Base-by-base conservation (phyloP, 2,329 filamentous ascomycete species). In the Fusarium buharicum region DNA sequence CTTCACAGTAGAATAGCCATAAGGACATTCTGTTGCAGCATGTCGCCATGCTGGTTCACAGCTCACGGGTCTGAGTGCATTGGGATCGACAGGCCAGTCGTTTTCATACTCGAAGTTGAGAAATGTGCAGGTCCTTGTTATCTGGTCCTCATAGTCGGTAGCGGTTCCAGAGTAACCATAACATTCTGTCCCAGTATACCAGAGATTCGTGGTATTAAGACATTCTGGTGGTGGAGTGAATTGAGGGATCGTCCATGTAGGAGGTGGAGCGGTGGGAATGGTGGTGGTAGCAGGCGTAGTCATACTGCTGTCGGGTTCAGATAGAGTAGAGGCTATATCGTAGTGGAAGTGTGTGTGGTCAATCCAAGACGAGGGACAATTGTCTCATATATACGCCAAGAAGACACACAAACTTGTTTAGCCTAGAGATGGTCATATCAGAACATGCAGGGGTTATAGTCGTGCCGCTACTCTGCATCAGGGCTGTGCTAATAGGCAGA, bases 221-320 rank as follows among this genome's bases (percentile, higher is more conserved):
- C 52, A 55, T 36, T 30, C 52, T 12, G 28, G n/a, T n/a, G 52
- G 18, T 0, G 52, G 38, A 16, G 52, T 55, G 2, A 51, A 55
- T 2, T 30, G 47, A 1, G 47, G 38, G 0, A 53, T 28, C 13
- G 44, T 34, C 36, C 20, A 39, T 16, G 44, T 36, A 4, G 50
- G 24, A 7, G 7, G 27, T 20, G 50, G 17, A 9, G 20, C 39
- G 27, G 28, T 0, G 43, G 17, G 4, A 47, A 37, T 6, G 1
- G 31, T 51, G 0, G 49, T 37, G 17, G 1, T 16, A 1, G 20
- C 4, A 3, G 22, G 24, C 0, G n/a, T 31, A 0, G 20, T 17
- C 22, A 28, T 2, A 6, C 4, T 24, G 8, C 8, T 4, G 14
- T 3, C 8, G 20, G 11, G n/a, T 17, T 14, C 17, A 13, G 18